These are phyloP conservation scores for Obba rivulosa DNA, from an alignment of 768 basidiomycete genomes.

Conservation along the genomic window DNA sequence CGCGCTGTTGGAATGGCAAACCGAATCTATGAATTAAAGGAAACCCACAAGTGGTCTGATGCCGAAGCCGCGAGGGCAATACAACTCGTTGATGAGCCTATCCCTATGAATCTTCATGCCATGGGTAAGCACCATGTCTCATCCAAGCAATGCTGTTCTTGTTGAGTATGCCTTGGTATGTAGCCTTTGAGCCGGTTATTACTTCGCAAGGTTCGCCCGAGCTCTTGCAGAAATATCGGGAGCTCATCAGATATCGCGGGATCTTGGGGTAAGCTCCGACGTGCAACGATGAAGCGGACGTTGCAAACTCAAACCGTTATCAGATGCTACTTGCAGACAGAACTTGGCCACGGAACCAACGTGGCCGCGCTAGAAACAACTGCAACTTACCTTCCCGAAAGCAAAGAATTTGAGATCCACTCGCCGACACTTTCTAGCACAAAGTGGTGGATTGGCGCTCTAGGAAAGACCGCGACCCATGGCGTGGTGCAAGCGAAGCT, in stretches of 20 bases:
- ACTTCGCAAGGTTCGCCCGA: constrained; percentile 52
- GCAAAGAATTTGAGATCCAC: constrained; percentile 67
- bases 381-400: constrained; percentile 64
- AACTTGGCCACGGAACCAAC: constrained; percentile 75
- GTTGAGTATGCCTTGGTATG: constrained; percentile 9
- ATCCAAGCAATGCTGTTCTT: neutral
- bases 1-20: constrained; percentile 50
- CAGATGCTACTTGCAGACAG: constrained; percentile 71
- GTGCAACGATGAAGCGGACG: neutral
- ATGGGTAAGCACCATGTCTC: constrained; percentile 21
- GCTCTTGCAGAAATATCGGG: constrained; percentile 47
- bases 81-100: constrained; percentile 42
- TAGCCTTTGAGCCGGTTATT: constrained; percentile 65
- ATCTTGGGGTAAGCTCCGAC: constrained; percentile 41
- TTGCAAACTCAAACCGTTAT: neutral
- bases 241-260: constrained; percentile 44
- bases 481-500: constrained; percentile 74
- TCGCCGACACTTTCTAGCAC: constrained; percentile 69
- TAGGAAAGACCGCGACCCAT: constrained; percentile 70
- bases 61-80: constrained; percentile 44
- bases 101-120: constrained; percentile 42
- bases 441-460: constrained; percentile 81
- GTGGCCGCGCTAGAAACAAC: constrained; percentile 68
- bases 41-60: constrained; percentile 46
- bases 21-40: constrained; percentile 54